A percentile compares a stretch with the other conserved stretches of the same genome.
These are phyloP conservation scores for Jaminaea rosea DNA, from an alignment of 1,284 basidiomycete species.

Conservation along the genomic window DNA sequence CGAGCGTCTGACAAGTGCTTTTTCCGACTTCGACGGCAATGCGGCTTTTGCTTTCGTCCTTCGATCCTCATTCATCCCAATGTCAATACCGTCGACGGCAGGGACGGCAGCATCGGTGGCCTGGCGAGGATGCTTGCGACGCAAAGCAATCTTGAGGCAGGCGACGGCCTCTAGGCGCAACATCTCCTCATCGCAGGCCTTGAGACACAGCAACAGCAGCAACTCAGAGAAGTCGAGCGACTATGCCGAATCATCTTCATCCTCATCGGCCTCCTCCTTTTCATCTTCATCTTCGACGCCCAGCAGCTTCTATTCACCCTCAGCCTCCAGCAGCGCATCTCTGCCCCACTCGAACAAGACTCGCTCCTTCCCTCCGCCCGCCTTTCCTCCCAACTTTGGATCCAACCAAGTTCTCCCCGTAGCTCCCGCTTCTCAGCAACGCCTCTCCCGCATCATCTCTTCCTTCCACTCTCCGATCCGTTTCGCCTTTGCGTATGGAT, in stretches of 20 bases:
- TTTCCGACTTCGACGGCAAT: not conserved
- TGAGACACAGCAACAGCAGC: no score
- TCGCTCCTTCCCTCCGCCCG: constrained; percentile 9
- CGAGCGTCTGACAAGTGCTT: no score
- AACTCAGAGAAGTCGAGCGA: no score
- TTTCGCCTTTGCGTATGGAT: constrained; percentile 91
- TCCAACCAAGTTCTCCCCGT: constrained; percentile 32
- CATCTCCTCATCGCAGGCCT: not conserved
- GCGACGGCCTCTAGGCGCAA: not conserved
- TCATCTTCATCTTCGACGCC: not conserved
- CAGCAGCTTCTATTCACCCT: not conserved
- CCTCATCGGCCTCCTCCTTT: not conserved
- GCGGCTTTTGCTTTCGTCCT: not conserved
- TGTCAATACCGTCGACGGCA: not conserved
- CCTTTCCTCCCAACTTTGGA: constrained; percentile 31
- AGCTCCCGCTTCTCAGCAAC: constrained; percentile 8
- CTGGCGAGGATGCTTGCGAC: not conserved
- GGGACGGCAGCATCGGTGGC: not conserved
- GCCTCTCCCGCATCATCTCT: constrained; percentile 20
- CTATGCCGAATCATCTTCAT: no score
- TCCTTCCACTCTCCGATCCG: constrained; percentile 68
- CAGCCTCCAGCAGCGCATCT: not conserved
- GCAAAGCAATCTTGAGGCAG: not conserved
- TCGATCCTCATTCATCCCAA: not conserved
- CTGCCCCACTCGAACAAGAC: constrained; percentile 1